Evolutionary conservation across 2,329 filamentous ascomycete genomes (phyloP), one percentile per base, ranked within the genome.

Genomic region (Lachnellula occidentalis): DNA sequence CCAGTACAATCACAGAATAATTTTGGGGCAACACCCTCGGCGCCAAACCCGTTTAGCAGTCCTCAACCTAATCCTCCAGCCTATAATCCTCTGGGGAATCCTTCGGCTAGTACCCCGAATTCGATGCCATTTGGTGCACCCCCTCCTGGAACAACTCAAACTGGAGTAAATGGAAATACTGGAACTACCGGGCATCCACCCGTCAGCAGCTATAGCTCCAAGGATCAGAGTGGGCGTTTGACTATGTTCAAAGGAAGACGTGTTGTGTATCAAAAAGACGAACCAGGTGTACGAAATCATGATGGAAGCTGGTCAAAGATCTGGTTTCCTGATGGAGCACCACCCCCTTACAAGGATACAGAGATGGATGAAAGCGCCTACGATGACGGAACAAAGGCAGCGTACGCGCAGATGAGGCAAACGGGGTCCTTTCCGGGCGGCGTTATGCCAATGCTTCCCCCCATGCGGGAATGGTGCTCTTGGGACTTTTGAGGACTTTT

Each of bases 371-470:
- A 75, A 1, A 78, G 80, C 6, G 67, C 70, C 37, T 89, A 89
- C 58, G 78, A 81, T 19, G 77, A 83, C 2, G 78, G 77, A 54
- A 78, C 81, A 19, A 81, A 81, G 65, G 76, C 75, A 37, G 78
- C 82, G 45, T 95, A 92, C 73, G 74, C 76, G 55, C 76, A 78
- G 45, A 84, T 91, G 67, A 74, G 78, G 45, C 76, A 82, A 59
- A 81, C 80, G 19, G 89, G 89, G 0, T 71, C 69, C 34, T 96
- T 95, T 69, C 77, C 80, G 42, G 82, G 83, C 36, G 86, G 85
- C 0, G 64, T 84, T 6, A 87, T 96, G 73, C 92, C 92, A 0
- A 78, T 87, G 62, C 73, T 90, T 45, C 89, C 92, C 19, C 92
- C 92, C 0, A 85, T 85, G 70, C 78, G 83, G 58, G 90, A 92